phyloP scores from a whole-genome alignment of 2,329 filamentous ascomycete genomes.

The Pleoardoris graminearum region DNA sequence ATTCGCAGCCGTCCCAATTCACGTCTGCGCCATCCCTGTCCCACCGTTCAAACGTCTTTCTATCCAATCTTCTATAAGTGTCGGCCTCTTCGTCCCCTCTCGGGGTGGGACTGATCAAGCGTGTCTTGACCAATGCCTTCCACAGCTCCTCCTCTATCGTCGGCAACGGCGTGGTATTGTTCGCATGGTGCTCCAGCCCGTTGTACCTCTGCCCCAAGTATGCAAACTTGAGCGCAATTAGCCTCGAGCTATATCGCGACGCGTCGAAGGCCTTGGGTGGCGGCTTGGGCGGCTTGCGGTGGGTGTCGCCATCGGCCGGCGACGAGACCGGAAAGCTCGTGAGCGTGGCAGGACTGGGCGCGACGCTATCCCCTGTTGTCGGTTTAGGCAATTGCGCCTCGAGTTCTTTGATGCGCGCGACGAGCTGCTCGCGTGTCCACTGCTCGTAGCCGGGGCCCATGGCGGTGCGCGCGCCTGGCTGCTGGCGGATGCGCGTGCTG shows the following conservation, averaged over 20 bases:
- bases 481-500: conserved; percentile 22
- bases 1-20: conserved; percentile 83
- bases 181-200: conserved; percentile 84
- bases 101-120: conserved; percentile 63
- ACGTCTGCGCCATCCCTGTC: conserved; percentile 53
- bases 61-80: conserved; percentile 33
- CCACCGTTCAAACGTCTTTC: conserved; percentile 42
- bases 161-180: conserved; percentile 68
- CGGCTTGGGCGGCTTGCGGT: conserved; percentile 40
- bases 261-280: conserved; percentile 68
- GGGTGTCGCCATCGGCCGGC: conserved; percentile 9
- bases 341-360: conserved; percentile 8
- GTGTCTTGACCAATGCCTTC: conserved; percentile 82
- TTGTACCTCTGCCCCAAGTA: conserved; percentile 92
- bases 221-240: conserved; percentile 89
- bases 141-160: conserved; percentile 93
- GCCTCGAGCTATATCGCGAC: conserved; percentile 77
- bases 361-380: background rate
- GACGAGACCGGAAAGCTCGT: conserved; percentile 8
- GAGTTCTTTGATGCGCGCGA: conserved; percentile 39
- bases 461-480: conserved; percentile 15
- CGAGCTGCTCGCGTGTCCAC: conserved; percentile 41
- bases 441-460: conserved; percentile 36
- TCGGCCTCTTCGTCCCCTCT: conserved; percentile 26
- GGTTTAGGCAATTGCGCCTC: conserved; percentile 23